Evolutionary conservation across 1,139 yeast species (phyloP).

Genomic region (Hyphopichia wangnamkhiaoensis): DNA sequence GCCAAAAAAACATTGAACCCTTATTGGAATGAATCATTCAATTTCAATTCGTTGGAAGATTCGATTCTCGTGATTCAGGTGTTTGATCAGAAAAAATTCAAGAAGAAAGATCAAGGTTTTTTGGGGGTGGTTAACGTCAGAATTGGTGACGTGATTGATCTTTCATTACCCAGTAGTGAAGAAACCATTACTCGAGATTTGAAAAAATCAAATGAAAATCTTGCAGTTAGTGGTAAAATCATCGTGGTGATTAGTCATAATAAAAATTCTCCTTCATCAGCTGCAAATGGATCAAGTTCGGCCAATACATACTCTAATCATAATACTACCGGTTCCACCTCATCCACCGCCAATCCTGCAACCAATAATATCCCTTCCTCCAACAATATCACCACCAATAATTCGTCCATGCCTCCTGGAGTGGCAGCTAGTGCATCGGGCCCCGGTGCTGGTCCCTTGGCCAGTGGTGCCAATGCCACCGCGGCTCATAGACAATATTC

Average conservation of each 20-base stretch:
- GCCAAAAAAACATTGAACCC: constrained; percentile 95
- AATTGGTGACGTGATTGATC: constrained; percentile 85
- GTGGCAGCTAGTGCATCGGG: constrained; percentile 19
- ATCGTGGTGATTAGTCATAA: constrained; percentile 70
- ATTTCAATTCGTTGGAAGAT: constrained; percentile 74
- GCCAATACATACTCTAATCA: too few relatives aligned
- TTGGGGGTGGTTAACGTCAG: constrained; percentile 93
- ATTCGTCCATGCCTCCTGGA: constrained; percentile 15
- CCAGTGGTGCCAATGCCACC: constrained; percentile 10
- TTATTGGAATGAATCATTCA: constrained; percentile 94
- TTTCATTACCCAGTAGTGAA: constrained; percentile 57
- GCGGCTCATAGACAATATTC: constrained; percentile 64
- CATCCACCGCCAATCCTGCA: too few relatives aligned
- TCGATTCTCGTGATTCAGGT: constrained; percentile 91
- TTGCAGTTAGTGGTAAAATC: constrained; percentile 89
- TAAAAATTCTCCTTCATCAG: constrained; percentile 16
- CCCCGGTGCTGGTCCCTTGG: constrained; percentile 12
- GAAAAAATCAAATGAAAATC: constrained; percentile 86
- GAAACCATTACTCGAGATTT: constrained; percentile 93
- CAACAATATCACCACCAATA: constrained; percentile 11
- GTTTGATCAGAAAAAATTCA: constrained; percentile 95
- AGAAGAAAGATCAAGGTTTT: constrained; percentile 98
- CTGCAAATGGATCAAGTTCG: constrained; percentile 1
- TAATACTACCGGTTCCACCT: too few relatives aligned
- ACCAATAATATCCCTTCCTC: background rate